Conservation (phyloP, 73 alveolate species). For the Tetrahymena malaccensis region DNA sequence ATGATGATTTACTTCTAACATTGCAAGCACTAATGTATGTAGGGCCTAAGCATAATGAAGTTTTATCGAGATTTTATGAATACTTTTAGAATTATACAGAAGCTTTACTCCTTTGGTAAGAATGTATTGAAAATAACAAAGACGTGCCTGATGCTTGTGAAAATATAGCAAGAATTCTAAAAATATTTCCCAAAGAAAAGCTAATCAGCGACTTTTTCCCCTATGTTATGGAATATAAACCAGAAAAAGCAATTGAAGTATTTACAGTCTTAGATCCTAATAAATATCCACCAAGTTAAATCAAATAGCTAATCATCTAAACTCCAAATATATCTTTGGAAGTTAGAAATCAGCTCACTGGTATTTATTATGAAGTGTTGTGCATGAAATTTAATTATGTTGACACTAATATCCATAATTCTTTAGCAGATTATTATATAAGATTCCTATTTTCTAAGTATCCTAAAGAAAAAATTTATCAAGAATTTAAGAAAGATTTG, state of each 20-base stretch:
- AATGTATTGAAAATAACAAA: neutral
- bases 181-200: neutral
- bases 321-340: neutral
- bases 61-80: neutral
- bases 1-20: neutral
- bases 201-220: neutral
- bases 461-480: neutral
- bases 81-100: neutral
- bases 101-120: neutral
- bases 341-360: neutral
- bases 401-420: neutral
- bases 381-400: neutral
- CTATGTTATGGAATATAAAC: neutral
- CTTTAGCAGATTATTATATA: neutral
- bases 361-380: neutral
- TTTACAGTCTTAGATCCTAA: neutral
- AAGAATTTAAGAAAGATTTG: neutral
- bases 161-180: neutral
- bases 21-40: neutral
- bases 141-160: neutral
- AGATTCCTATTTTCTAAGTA: neutral
- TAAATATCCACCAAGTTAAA: neutral
- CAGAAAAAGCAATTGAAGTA: neutral
- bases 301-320: neutral
- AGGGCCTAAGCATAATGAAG: neutral